Percentiles rank a stretch among this genome's conserved stretches.
Conservation (phyloP, 1,284 basidiomycete species). For the Volvariella volvacea region DNA sequence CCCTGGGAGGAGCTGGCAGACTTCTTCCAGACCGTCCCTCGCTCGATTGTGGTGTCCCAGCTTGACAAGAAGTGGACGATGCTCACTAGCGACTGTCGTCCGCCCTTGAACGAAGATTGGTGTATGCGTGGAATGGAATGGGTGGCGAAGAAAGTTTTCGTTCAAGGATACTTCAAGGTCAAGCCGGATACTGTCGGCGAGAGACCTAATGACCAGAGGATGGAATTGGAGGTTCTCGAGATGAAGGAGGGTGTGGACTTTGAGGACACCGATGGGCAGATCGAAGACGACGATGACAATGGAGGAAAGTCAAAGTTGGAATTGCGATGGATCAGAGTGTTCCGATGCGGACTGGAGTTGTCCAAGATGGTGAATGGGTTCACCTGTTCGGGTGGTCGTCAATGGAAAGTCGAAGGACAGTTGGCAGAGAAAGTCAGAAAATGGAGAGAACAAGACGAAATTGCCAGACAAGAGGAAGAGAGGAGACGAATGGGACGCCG, state of each 20-base stretch:
- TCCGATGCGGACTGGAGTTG: constrained; percentile 67
- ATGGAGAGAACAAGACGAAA: constrained; percentile 65
- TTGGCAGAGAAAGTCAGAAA: constrained; percentile 63
- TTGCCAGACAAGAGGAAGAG: constrained; percentile 64
- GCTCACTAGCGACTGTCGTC: constrained; percentile 58
- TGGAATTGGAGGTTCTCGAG: constrained; percentile 79
- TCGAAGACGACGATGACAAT: constrained; percentile 67
- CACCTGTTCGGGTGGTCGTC: constrained; percentile 45
- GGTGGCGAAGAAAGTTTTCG: constrained; percentile 84
- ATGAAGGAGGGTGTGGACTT: constrained; percentile 39
- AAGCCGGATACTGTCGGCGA: constrained; percentile 28
- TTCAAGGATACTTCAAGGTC: constrained; percentile 86
- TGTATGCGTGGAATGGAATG: constrained; percentile 93
- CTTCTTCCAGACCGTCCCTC: constrained; percentile 62
- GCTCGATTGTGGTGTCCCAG: constrained; percentile 45
- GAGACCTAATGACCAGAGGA: constrained; percentile 36
- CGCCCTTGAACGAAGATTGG: constrained; percentile 92
- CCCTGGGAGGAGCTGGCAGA: constrained; percentile 78
- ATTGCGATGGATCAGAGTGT: constrained; percentile 70
- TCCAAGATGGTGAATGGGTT: constrained; percentile 74
- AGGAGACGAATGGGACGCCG: constrained; percentile 49
- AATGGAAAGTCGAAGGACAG: constrained; percentile 64
- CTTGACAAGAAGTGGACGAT: constrained; percentile 45
- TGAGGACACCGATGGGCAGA: constrained; percentile 66
- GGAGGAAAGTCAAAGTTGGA: constrained; percentile 32